Conservation (phyloP, 768 basidiomycete genomes). For the Gloeopeniophorella convolvens region DNA sequence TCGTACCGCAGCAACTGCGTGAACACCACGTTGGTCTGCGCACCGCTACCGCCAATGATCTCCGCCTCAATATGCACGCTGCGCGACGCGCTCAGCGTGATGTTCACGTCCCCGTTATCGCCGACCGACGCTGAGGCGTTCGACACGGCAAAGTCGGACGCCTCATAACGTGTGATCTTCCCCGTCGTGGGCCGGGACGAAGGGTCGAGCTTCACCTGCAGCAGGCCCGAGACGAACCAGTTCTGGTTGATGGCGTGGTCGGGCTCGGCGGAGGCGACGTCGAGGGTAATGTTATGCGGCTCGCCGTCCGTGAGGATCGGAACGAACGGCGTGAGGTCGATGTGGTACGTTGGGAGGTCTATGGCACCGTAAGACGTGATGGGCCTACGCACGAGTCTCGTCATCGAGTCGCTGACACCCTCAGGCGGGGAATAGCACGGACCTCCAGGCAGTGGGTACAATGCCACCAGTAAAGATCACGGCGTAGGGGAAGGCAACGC, state of each 20-base stretch:
- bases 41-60: constrained; percentile 57
- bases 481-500: constrained; percentile 49
- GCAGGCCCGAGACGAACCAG: constrained; percentile 67
- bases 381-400: too few relatives aligned
- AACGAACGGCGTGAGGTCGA: constrained; percentile 74
- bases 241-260: constrained; percentile 63
- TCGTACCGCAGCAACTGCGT: constrained; percentile 54
- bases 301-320: constrained; percentile 60
- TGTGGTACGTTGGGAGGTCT: constrained; percentile 69
- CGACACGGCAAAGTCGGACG: constrained; percentile 48
- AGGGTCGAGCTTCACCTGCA: constrained; percentile 64
- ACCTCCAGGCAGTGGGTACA: constrained; percentile 66
- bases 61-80: constrained; percentile 54
- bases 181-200: constrained; percentile 63
- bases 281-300: constrained; percentile 65
- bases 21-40: constrained; percentile 47
- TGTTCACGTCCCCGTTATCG: constrained; percentile 41
- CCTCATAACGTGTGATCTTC: constrained; percentile 52
- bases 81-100: constrained; percentile 57
- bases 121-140: constrained; percentile 39
- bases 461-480: constrained; percentile 67
- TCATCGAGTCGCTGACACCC: too few relatives aligned
- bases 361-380: constrained; percentile 73
- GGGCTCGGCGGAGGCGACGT: constrained; percentile 64
- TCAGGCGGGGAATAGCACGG: constrained; percentile 7